Evolutionary conservation across 2,329 filamentous ascomycete genomes (phyloP).

Genomic region (Cladophialophora exuberans): DNA sequence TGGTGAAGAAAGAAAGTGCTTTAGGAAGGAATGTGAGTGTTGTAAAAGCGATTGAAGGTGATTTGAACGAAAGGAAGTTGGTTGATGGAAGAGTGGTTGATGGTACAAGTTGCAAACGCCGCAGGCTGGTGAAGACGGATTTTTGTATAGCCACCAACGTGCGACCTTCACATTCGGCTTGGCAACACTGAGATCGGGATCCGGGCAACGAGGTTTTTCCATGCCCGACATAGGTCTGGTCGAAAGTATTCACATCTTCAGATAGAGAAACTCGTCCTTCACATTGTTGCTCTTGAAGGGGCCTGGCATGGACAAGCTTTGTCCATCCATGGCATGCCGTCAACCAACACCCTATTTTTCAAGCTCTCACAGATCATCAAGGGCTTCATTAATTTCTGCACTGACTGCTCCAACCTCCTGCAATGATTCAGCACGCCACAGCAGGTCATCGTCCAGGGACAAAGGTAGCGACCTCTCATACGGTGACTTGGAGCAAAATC

Average conservation of each 20-base stretch:
- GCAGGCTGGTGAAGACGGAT: background rate
- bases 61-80: background rate
- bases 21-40: slow-evolving; percentile 5
- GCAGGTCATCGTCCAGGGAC: too few species aligned
- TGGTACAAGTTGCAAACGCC: background rate
- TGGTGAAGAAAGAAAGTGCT: background rate
- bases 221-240: background rate
- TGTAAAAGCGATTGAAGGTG: background rate
- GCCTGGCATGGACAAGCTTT: background rate
- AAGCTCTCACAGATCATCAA: too few species aligned
- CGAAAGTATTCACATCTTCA: background rate
- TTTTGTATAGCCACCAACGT: slow-evolving; percentile 9
- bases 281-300: background rate
- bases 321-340: background rate
- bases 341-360: too few species aligned
- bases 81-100: background rate
- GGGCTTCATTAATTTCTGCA: too few species aligned
- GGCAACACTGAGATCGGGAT: slow-evolving; percentile 1
- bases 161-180: slow-evolving; percentile 6
- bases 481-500: too few species aligned
- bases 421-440: too few species aligned
- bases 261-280: background rate
- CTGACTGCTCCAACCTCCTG: too few species aligned
- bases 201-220: background rate
- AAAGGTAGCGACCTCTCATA: too few species aligned